These are phyloP conservation scores for Onygenales sp. DNA, from an alignment of 2,329 filamentous ascomycete genomes.

Conservation along the genomic window DNA sequence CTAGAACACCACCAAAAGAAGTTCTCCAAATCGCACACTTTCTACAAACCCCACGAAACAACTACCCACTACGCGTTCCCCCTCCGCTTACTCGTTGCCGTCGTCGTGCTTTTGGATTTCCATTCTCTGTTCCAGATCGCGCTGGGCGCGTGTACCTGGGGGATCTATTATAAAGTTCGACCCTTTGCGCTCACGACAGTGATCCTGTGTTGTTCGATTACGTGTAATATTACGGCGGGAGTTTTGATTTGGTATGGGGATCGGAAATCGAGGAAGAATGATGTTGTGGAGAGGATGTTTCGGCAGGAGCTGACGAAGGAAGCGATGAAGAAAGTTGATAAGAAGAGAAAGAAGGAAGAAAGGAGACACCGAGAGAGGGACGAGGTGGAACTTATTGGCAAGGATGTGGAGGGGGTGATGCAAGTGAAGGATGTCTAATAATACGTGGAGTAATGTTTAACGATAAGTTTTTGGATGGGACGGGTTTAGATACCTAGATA, in stretches of 20 bases:
- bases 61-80: conserved; percentile 73
- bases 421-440: neutral
- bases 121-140: conserved; percentile 74
- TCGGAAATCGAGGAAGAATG: conserved; percentile 70
- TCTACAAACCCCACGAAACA: conserved; percentile 84
- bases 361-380: neutral
- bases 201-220: conserved; percentile 70
- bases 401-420: neutral
- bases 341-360: conserved; percentile 22
- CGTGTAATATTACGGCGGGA: conserved; percentile 67
- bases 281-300: conserved; percentile 67
- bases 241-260: conserved; percentile 70
- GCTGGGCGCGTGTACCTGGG: conserved; percentile 69
- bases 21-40: conserved; percentile 73
- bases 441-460: too few relatives aligned
- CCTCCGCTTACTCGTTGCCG: conserved; percentile 60
- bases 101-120: conserved; percentile 69
- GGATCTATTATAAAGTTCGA: conserved; percentile 60
- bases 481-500: too few relatives aligned
- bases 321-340: conserved; percentile 50
- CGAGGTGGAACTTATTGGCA: neutral
- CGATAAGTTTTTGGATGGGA: too few relatives aligned
- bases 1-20: conserved; percentile 71
- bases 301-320: conserved; percentile 64
- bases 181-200: conserved; percentile 67